phyloP scores from a whole-genome alignment of 345 rosid species.

The Clausena lansium region DNA sequence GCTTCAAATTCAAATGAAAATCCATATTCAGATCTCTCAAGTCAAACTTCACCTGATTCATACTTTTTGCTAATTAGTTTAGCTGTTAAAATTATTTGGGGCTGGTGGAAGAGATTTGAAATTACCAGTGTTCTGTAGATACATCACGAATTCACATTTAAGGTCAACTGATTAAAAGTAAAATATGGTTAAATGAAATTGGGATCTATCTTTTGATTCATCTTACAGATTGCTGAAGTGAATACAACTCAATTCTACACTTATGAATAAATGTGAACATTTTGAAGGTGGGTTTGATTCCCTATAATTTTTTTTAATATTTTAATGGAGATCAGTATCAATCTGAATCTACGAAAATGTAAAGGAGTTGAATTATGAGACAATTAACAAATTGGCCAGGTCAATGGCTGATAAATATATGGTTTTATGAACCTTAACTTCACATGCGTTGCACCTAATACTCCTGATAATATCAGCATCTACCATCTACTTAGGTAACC shows the following conservation, averaged over 20 bases:
- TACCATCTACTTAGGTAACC: conserved; percentile 12
- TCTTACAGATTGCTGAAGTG: too few relatives aligned
- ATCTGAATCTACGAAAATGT: conserved; percentile 1
- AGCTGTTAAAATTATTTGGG: too few relatives aligned
- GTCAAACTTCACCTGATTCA: not conserved
- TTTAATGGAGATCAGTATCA: not conserved
- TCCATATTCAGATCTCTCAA: not conserved
- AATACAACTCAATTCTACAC: not conserved
- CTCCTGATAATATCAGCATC: not conserved
- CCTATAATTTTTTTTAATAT: not conserved
- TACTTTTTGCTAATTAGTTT: too few relatives aligned
- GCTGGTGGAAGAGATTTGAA: too few relatives aligned
- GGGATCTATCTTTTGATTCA: too few relatives aligned
- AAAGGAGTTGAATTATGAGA: not conserved
- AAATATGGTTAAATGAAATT: too few relatives aligned
- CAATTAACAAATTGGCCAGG: not conserved
- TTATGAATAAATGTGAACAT: not conserved
- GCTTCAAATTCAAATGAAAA: not conserved
- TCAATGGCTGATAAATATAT: not conserved
- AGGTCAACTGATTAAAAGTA: too few relatives aligned
- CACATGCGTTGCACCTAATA: conserved; percentile 20
- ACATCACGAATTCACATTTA: too few relatives aligned
- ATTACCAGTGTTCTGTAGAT: too few relatives aligned
- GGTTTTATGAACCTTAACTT: not conserved
- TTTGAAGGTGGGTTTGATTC: not conserved